Evolutionary conservation across 352 stramenopile species (phyloP), one percentile per base, ranked within the genome.

Genomic region (Phytophthora quininea): DNA sequence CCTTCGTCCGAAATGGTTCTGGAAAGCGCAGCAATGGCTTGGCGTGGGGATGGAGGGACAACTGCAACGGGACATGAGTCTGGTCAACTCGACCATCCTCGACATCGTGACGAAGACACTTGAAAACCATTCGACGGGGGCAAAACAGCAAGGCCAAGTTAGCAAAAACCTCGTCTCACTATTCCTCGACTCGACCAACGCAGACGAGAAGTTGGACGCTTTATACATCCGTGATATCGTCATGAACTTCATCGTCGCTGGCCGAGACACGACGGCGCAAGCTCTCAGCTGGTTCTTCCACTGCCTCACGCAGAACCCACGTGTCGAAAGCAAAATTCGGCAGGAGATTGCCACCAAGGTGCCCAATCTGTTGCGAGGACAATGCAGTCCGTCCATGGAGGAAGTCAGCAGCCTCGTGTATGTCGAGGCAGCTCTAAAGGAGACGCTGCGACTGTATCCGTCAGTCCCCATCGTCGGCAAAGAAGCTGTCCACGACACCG

Each of bases 171-270:
- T 77, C 3, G 63, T 74, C 1, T 66, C 66, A 12, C 55, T 74
- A 14, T 73, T 76, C 31, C 55, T 79, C 19, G 49, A 46, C 43
- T 67, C 70, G 3, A 58, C 63, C 4, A 65, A 71, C 4, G 73
- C 73, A 38, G 43, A 77, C 7, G 11, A 33, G 0, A 7, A 56
- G 0, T 11, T 82, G 33, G 71, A 80, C 24, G 62, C 73, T 10
- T 57, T 42, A 3, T 78, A 71, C 47, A 45, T 95, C 3, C 82
- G 82, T 19, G 80, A 95, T 62, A 79, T 96, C 12, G 79, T 91
- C 15, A 67, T 96, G 29, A 93, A 82, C 59, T 90, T 96, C 64
- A 59, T 96, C 32, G 75, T 96, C 43, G 88, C 86, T 35, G 88
- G 88, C 3, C 75, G 88, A 3, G 86, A 96, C 64, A 89, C 88